Evolutionary conservation across 1,284 basidiomycete species (phyloP).

Genomic region (Austropuccinia psidii): DNA sequence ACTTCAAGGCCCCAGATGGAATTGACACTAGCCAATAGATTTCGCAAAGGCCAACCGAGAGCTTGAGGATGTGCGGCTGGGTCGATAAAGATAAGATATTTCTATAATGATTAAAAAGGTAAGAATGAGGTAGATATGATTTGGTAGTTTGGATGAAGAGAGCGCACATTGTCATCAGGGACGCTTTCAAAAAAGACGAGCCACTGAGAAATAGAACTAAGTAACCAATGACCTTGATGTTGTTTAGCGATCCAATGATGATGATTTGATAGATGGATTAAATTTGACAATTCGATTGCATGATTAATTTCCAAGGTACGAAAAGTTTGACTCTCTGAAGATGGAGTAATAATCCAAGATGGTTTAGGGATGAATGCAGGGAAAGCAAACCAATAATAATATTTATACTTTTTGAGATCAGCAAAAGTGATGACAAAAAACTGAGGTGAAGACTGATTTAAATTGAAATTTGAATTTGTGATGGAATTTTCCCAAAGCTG

Average conservation of each 20-base stretch:
- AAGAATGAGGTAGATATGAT: not conserved
- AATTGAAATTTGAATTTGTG: not conserved
- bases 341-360: constrained; percentile 38
- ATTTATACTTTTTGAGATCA: constrained; percentile 95
- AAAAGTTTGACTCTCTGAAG: not conserved
- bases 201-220: not conserved
- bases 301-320: not conserved
- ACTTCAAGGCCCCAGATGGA: constrained; percentile 52
- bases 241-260: constrained; percentile 12
- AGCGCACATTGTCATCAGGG: not conserved
- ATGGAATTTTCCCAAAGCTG: not conserved
- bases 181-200: constrained; percentile 2
- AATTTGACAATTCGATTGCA: not conserved
- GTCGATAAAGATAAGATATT: constrained; percentile 70
- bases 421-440: constrained; percentile 89
- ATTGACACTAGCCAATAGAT: constrained; percentile 73
- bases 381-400: constrained; percentile 96
- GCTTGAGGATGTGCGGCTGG: constrained; percentile 68
- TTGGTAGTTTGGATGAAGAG: not conserved
- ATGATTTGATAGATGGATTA: not conserved
- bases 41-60: constrained; percentile 91
- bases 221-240: not conserved
- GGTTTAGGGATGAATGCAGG: constrained; percentile 64
- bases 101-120: constrained; percentile 49
- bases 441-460: not conserved